Evolutionary conservation across 2,329 filamentous ascomycete species (phyloP).

Genomic region (Botrytis medusae): DNA sequence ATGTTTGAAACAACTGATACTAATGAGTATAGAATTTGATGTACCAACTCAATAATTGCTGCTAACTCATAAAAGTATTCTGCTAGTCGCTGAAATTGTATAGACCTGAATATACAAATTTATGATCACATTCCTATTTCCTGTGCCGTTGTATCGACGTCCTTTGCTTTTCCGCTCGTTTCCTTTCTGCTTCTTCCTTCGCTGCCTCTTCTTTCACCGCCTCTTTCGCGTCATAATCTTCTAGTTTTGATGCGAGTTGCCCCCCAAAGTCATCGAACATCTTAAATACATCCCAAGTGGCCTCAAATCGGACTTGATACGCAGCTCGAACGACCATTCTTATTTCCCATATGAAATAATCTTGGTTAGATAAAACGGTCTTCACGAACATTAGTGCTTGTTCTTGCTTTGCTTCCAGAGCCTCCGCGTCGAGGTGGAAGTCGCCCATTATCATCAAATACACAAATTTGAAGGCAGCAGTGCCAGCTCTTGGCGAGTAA

Average conservation of each 20-base stretch:
- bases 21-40: background rate
- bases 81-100: background rate
- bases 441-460: background rate
- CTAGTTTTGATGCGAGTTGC: background rate
- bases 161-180: background rate
- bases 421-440: background rate
- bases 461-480: background rate
- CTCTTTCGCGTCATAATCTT: background rate
- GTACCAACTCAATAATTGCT: background rate
- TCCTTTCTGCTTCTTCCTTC: background rate
- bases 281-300: background rate
- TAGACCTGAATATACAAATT: background rate
- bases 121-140: background rate
- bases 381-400: background rate
- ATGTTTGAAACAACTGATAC: background rate
- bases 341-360: background rate
- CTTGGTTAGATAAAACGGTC: background rate
- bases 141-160: background rate
- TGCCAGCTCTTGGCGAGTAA: background rate
- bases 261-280: background rate
- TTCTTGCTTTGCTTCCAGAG: background rate
- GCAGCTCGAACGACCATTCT: background rate
- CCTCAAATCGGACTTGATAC: background rate
- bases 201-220: background rate
- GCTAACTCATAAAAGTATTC: background rate